Evolutionary conservation across 495 filamentous ascomycete species (phyloP).

Genomic region (Letharia columbiana): DNA sequence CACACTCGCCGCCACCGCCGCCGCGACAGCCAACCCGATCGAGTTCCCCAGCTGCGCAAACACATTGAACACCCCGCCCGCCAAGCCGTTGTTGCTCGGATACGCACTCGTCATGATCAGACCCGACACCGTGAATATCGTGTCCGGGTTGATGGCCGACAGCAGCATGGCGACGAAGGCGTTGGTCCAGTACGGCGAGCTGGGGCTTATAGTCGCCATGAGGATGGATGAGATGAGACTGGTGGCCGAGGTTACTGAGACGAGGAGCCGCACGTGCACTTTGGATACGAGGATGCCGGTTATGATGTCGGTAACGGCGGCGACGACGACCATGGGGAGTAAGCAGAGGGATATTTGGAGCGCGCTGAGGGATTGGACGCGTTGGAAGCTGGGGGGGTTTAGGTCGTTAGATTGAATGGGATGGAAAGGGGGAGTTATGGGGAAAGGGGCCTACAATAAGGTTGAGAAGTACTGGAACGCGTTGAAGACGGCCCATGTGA

Average conservation of each 20-base stretch:
- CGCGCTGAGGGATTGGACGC: conserved; percentile 36
- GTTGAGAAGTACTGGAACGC: conserved; percentile 41
- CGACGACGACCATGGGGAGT: conserved; percentile 27
- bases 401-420: no score
- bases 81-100: conserved; percentile 43
- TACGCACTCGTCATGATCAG: conserved; percentile 45
- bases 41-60: conserved; percentile 47
- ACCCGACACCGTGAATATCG: conserved; percentile 53
- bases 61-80: conserved; percentile 54
- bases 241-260: conserved; percentile 19
- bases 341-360: conserved; percentile 34
- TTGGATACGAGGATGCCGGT: conserved; percentile 25
- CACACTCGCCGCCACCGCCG: conserved; percentile 36
- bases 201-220: conserved; percentile 33
- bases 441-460: conserved; percentile 32
- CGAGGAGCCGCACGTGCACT: conserved; percentile 23
- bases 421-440: no score
- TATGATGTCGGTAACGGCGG: conserved; percentile 23
- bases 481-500: conserved; percentile 44
- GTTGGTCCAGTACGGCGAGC: conserved; percentile 27
- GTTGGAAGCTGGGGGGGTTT: conserved; percentile 34
- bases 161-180: conserved; percentile 35
- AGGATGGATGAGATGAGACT: conserved; percentile 25
- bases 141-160: conserved; percentile 46
- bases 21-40: conserved; percentile 43